Evolutionary conservation across 2,329 filamentous ascomycete genomes (phyloP), one percentile per base, ranked within the genome.

Genomic region (Aspergillus puulaauensis): DNA sequence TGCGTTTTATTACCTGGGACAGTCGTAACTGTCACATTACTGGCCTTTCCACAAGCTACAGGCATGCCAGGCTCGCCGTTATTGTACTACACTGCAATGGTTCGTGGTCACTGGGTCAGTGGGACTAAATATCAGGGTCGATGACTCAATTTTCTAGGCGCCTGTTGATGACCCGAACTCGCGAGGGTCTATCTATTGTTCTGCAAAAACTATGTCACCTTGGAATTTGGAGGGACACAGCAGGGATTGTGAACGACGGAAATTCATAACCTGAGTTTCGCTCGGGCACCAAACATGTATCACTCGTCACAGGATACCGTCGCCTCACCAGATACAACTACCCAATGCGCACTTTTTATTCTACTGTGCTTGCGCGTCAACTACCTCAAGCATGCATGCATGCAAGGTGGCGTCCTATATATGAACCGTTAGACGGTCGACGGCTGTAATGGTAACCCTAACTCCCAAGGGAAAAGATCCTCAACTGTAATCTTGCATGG

Each of bases 71-170:
- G 6, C 35, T 56, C 41, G 33, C 44, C 35, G n/a, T 40, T 41
- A 47, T 51, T 44, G 57, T 60, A 60, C 55, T 43, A 60, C 54
- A 9, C 35, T 52, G 27, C 44, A 49, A n/a, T 49, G 46, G 23
- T 48, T 48, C 45, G 31, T 37, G 21, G 35, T 44, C 53, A 14
- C 39, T 49, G 21, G 19, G 49, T 44, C 53, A 14, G 46, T 49
- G 21, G 27, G 44, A 17, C 9, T 11, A 2, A 24, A 44, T 17
- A 17, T 23, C 21, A 35, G 27, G 37, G 17, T 40, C 35, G 15
- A 15, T 31, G 23, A 33, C 39, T 50, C 24, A 27, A 39, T 21
- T 15, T 4, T 23, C n/a, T 4, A n/a, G 17, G 7, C 6, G 15
- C 15, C 51, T n/a, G 19, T 27, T 12, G 11, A 19, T 12, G 21